Conservation (phyloP, 192 early-diverging fungal species). For the Coemansia sp. region DNA sequence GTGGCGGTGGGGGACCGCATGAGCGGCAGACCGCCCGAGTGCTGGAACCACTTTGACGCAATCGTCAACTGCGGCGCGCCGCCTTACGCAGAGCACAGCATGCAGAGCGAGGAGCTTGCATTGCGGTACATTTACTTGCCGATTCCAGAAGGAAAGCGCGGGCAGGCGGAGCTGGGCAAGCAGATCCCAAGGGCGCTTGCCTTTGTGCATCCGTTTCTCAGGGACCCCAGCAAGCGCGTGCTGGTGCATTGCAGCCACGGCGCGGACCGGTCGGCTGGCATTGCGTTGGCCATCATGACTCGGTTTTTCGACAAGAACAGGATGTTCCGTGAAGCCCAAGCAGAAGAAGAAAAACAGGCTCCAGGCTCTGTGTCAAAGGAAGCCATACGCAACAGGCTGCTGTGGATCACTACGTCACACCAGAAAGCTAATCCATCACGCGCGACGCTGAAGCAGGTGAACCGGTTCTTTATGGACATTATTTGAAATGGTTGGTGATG, state of each 20-base stretch:
- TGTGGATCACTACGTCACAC: conserved; percentile 68
- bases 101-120: conserved; percentile 15
- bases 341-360: conserved; percentile 4
- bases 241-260: conserved; percentile 84
- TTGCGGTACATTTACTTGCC: conserved; percentile 67
- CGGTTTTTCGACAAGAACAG: conserved; percentile 60
- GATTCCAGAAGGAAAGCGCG: conserved; percentile 89
- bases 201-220: conserved; percentile 53
- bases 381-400: conserved; percentile 63
- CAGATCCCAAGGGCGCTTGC: conserved; percentile 63
- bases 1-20: conserved; percentile 64
- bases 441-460: conserved; percentile 77
- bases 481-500: background rate
- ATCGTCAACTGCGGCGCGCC: conserved; percentile 79
- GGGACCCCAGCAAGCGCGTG: conserved; percentile 37
- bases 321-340: conserved; percentile 5
- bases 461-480: conserved; percentile 62
- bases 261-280: conserved; percentile 79
- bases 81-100: conserved; percentile 38
- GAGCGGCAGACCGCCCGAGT: conserved; percentile 59
- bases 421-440: conserved; percentile 70
- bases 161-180: conserved; percentile 65
- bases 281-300: conserved; percentile 68
- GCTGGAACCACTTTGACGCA: conserved; percentile 75
- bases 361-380: conserved; percentile 55